phyloP scores from a whole-genome alignment of 2,329 filamentous ascomycete genomes.

The Trichoderma hamatum region DNA sequence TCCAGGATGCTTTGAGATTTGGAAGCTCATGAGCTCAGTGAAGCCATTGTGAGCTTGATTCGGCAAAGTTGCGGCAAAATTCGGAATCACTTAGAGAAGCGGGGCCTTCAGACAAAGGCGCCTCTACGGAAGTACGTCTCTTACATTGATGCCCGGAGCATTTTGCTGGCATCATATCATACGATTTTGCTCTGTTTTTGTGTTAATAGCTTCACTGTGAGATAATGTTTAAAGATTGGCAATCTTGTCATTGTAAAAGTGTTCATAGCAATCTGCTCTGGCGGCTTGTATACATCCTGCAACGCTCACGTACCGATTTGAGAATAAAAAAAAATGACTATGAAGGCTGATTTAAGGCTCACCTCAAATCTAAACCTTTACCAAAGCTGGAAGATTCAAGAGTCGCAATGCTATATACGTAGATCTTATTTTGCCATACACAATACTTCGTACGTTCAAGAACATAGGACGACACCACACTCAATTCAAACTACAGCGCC shows the following conservation, averaged over 20 bases:
- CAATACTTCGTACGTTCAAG: too few relatives aligned
- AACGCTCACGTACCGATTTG: neutral
- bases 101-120: neutral
- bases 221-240: neutral
- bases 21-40: conserved; percentile 14
- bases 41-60: conserved; percentile 21
- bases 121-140: neutral
- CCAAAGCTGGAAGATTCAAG: neutral
- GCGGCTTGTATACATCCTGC: neutral
- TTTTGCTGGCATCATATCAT: neutral
- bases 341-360: neutral
- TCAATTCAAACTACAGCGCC: neutral
- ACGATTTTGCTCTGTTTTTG: neutral
- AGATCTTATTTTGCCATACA: too few relatives aligned
- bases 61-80: conserved; percentile 29
- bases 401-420: neutral
- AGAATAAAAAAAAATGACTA: neutral
- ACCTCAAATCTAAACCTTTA: neutral
- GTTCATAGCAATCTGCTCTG: neutral
- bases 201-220: too few relatives aligned
- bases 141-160: neutral
- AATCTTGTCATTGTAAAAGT: too few relatives aligned
- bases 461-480: neutral
- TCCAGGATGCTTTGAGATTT: neutral
- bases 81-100: conserved; percentile 16